Evolutionary conservation across 441 rosid genomes (phyloP).

Genomic region (Melianthus villosus): DNA sequence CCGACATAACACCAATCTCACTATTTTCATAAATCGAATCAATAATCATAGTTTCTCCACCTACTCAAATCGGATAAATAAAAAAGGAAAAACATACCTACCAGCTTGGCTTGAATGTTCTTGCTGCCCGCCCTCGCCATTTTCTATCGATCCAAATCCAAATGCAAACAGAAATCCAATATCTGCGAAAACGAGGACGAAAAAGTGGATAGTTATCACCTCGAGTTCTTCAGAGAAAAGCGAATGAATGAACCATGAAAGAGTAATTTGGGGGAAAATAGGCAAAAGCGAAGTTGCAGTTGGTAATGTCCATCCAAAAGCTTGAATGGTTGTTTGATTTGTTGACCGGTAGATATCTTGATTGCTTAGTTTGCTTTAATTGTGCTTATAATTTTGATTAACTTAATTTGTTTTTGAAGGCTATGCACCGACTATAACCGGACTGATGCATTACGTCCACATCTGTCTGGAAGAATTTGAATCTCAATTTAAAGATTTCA

Average conservation of each 20-base stretch:
- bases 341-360: not conserved
- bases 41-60: not conserved
- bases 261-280: too few species aligned
- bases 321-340: not conserved
- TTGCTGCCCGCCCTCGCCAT: conserved; percentile 44
- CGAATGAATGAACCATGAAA: not conserved
- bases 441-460: too few species aligned
- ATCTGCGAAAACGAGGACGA: not conserved
- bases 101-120: conserved; percentile 82
- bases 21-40: not conserved
- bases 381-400: too few species aligned
- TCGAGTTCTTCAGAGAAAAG: not conserved
- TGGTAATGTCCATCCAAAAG: too few species aligned
- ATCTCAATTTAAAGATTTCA: too few species aligned
- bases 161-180: not conserved
- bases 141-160: conserved; percentile 5
- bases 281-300: not conserved
- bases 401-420: too few species aligned
- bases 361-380: too few species aligned
- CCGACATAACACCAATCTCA: too few species aligned
- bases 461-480: too few species aligned
- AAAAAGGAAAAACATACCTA: conserved; percentile 43
- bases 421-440: too few species aligned
- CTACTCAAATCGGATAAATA: conserved; percentile 1
- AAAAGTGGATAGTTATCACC: not conserved